Percentiles rank a stretch among this genome's conserved stretches.
Conservation (phyloP, 2,329 filamentous ascomycete species). For the Fusarium oxysporum region DNA sequence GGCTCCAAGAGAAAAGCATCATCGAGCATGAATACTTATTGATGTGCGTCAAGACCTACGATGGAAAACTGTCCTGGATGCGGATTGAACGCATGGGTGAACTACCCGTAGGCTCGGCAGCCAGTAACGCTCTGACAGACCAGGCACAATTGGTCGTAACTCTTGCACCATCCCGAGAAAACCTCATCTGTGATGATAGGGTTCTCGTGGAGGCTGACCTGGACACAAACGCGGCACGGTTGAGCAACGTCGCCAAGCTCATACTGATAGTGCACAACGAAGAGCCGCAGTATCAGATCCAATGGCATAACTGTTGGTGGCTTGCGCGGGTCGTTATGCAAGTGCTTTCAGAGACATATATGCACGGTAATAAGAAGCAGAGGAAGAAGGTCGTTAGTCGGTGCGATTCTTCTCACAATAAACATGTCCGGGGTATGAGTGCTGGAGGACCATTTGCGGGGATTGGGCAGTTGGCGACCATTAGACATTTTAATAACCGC, state of each 20-base stretch:
- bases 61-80: not conserved
- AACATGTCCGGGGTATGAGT: not conserved
- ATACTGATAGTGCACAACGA: not conserved
- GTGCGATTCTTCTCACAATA: not conserved
- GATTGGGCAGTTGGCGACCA: not conserved
- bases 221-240: not conserved
- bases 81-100: not conserved
- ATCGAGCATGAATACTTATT: not conserved
- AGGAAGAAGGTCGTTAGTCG: not conserved
- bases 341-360: not conserved
- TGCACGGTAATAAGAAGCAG: not conserved
- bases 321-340: not conserved
- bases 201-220: not conserved
- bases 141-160: not conserved
- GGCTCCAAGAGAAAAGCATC: not conserved
- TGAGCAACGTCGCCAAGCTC: not conserved
- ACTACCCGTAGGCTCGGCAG: not conserved
- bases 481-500: not conserved
- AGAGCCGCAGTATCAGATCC: not conserved
- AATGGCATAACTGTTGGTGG: not conserved
- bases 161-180: not conserved
- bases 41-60: not conserved
- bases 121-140: not conserved
- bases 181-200: not conserved
- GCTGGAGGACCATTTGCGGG: not conserved